These are phyloP conservation scores for Flaveria sonorensis DNA, from an alignment of 129 eudicot species.

Conservation along the genomic window DNA sequence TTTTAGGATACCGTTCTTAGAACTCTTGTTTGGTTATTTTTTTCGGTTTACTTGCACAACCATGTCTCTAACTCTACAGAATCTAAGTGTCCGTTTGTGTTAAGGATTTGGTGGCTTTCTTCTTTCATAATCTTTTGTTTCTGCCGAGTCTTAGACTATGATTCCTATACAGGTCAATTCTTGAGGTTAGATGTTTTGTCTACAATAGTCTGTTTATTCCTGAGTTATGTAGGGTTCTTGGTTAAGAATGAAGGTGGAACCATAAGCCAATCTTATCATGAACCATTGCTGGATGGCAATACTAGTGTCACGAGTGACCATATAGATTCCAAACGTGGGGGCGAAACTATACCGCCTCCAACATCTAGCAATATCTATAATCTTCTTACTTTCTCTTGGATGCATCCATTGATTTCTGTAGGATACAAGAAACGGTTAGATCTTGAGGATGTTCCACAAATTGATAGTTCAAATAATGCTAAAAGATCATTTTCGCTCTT, in stretches of 20 bases:
- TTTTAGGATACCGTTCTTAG: constrained; percentile 49
- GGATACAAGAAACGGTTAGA: constrained; percentile 66
- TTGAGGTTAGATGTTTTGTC: constrained; percentile 59
- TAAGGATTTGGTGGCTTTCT: constrained; percentile 78
- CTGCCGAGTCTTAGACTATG: constrained; percentile 51
- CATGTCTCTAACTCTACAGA: constrained; percentile 26
- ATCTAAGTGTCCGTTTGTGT: constrained; percentile 48
- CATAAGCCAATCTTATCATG: constrained; percentile 6
- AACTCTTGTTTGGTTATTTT: constrained; percentile 51
- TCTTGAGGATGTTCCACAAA: constrained; percentile 82
- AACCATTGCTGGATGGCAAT: constrained; percentile 34
- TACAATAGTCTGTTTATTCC: constrained; percentile 37
- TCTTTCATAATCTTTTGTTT: constrained; percentile 60
- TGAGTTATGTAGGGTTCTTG: constrained; percentile 47
- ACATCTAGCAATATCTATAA: constrained; percentile 44
- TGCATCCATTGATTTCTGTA: constrained; percentile 52
- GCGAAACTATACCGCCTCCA: constrained; percentile 47
- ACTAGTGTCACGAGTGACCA: constrained; percentile 41
- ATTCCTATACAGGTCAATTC: constrained; percentile 40
- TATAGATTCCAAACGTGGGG: constrained; percentile 34
- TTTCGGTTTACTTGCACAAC: constrained; percentile 47
- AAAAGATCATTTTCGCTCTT: constrained; percentile 46
- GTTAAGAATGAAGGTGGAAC: constrained; percentile 29
- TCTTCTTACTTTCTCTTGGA: constrained; percentile 72
- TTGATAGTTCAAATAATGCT: constrained; percentile 49